phyloP scores from a whole-genome alignment of 352 stramenopile species.

The Phytopythium litorale region DNA sequence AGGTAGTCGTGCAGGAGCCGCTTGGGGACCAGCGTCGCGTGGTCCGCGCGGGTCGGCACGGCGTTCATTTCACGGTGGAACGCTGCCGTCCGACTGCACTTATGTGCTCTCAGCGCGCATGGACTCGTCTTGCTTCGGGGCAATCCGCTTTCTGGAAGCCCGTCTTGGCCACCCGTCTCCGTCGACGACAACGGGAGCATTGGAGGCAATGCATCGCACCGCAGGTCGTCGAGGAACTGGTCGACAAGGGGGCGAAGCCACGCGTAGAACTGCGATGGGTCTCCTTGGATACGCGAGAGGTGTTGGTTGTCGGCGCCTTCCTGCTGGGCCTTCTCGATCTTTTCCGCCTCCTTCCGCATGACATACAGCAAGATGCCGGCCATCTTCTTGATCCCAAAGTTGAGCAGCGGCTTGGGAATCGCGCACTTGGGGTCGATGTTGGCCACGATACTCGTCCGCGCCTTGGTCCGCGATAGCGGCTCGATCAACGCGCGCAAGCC shows the following conservation, averaged over 20 bases:
- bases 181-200: slow-evolving; percentile 17
- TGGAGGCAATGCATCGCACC: slow-evolving; percentile 26
- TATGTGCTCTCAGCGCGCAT: slow-evolving; percentile 16
- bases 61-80: slow-evolving; percentile 22
- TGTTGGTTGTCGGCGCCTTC: slow-evolving; percentile 49
- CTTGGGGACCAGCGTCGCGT: slow-evolving; percentile 5
- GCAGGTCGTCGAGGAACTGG: slow-evolving; percentile 57
- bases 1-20: slow-evolving; percentile 49
- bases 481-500: slow-evolving; percentile 76
- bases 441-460: slow-evolving; percentile 66
- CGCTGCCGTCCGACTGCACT: slow-evolving; percentile 24
- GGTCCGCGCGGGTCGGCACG: slow-evolving; percentile 3
- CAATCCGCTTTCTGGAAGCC: not conserved
- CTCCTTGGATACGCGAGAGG: slow-evolving; percentile 49
- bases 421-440: slow-evolving; percentile 81
- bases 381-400: slow-evolving; percentile 84
- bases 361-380: slow-evolving; percentile 74
- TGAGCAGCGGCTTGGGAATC: slow-evolving; percentile 63
- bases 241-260: slow-evolving; percentile 66
- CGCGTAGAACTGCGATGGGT: slow-evolving; percentile 74
- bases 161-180: not conserved
- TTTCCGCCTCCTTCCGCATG: slow-evolving; percentile 73
- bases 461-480: slow-evolving; percentile 59
- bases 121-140: slow-evolving; percentile 6
- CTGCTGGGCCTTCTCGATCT: slow-evolving; percentile 60